Conservation (phyloP, 2,329 filamentous ascomycete species). For the Rutstroemia sp. region DNA sequence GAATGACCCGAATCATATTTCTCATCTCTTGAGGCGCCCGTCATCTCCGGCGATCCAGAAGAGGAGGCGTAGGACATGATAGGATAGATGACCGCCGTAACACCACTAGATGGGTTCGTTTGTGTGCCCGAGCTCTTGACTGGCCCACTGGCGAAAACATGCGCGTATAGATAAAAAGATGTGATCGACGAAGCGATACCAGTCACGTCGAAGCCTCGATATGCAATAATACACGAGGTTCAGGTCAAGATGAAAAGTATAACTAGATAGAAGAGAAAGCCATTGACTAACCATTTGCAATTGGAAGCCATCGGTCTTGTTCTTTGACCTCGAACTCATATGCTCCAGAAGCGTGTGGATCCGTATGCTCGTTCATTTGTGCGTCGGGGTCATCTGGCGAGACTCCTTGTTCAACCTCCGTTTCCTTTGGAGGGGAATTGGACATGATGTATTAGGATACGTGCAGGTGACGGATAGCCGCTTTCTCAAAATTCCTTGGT, state of each 20-base stretch:
- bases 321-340: conserved; percentile 99
- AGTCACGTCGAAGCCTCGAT: conserved; percentile 31
- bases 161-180: conserved; percentile 31
- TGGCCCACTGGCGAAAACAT: conserved; percentile 26
- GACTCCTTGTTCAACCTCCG: conserved; percentile 82
- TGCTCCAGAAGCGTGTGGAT: conserved; percentile 39
- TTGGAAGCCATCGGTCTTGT: conserved; percentile 98
- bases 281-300: conserved; percentile 93
- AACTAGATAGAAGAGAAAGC: conserved; percentile 14
- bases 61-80: conserved; percentile 55
- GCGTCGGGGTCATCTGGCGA: conserved; percentile 85
- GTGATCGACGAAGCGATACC: conserved; percentile 42
- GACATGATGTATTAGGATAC: conserved; percentile 80
- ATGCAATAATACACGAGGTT: conserved; percentile 39
- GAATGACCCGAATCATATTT: conserved; percentile 30
- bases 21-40: conserved; percentile 34
- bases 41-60: conserved; percentile 41
- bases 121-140: conserved; percentile 25
- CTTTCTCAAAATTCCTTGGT: conserved; percentile 26
- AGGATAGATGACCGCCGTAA: conserved; percentile 25
- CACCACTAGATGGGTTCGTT: conserved; percentile 26
- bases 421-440: conserved; percentile 85
- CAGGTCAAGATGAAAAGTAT: conserved; percentile 39
- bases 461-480: conserved; percentile 33
- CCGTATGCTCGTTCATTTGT: conserved; percentile 68